A percentile compares a stretch with the other conserved stretches of the same genome.
Evolutionary conservation across 352 stramenopile genomes (phyloP).

Genomic region (Pythium folliculosum): DNA sequence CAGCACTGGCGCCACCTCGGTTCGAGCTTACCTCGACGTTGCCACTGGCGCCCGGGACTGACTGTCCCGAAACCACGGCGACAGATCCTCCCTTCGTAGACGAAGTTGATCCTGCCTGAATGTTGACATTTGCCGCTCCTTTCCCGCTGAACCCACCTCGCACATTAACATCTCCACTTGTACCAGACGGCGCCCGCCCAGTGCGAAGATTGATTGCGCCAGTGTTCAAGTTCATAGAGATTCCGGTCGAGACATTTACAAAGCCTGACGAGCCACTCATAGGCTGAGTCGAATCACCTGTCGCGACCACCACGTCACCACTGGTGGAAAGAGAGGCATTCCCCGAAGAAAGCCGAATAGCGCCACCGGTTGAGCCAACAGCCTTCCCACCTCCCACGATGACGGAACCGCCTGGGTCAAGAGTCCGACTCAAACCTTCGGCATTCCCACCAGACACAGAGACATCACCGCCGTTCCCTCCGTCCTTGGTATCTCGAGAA

Average conservation of each 20-base stretch:
- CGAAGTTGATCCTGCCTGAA: slow-evolving; percentile 54
- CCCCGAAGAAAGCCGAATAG: slow-evolving; percentile 47
- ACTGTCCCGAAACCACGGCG: slow-evolving; percentile 48
- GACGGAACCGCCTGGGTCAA: slow-evolving; percentile 56
- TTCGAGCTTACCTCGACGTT: slow-evolving; percentile 64
- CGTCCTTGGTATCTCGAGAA: slow-evolving; percentile 52
- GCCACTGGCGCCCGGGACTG: slow-evolving; percentile 47
- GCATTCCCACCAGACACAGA: slow-evolving; percentile 62
- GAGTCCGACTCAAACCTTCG: slow-evolving; percentile 41
- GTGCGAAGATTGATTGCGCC: slow-evolving; percentile 44
- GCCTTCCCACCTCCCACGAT: slow-evolving; percentile 48
- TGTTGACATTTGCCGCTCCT: slow-evolving; percentile 44
- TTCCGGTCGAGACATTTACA: slow-evolving; percentile 48
- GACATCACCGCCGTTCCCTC: slow-evolving; percentile 68
- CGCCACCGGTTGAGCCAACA: slow-evolving; percentile 55
- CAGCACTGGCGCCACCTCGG: slow-evolving; percentile 44
- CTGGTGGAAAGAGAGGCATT: slow-evolving; percentile 63
- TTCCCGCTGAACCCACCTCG: slow-evolving; percentile 47
- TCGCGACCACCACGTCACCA: slow-evolving; percentile 56
- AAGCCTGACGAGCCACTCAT: slow-evolving; percentile 43
- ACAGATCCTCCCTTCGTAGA: slow-evolving; percentile 52
- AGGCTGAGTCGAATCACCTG: slow-evolving; percentile 47
- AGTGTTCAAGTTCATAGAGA: slow-evolving; percentile 42
- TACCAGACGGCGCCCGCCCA: slow-evolving; percentile 44
- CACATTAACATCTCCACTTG: slow-evolving; percentile 58